Base-by-base conservation (phyloP, 441 rosid species). In the Isatis lusitanica region DNA sequence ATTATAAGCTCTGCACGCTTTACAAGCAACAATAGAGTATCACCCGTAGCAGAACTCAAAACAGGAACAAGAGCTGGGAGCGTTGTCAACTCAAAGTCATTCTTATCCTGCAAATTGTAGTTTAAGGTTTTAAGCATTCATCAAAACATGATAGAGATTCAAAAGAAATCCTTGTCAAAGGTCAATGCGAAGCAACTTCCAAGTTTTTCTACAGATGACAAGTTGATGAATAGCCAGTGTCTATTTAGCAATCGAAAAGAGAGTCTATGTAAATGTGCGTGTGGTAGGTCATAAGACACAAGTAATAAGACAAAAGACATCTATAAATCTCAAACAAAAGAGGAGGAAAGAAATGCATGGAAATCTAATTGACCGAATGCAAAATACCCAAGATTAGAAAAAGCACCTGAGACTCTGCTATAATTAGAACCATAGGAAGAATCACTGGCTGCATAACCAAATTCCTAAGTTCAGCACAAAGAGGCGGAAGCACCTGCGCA, bases 381-480 rank as follows among this genome's bases (percentile, higher is more conserved):
- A 36, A 67, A 35, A 4, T 38, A 36, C 51, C 24, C 24, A 42
- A 36, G 24, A 65, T 57, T 28, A 47, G 71, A 28, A 74, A 18
- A 30, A 2, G 56, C 33, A 94, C 99, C 97, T 94, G 99, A 77
- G 96, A 90, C 84, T 89, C 94, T 43, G 98, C 97, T 77, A 92
- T 94, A 5, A 89, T 92, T 77, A 94, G 85, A 80, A 94, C 97
- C 99, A 94, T 94, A 36, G 99, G 99, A 46, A 94, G 86, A 75
- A 94, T 90, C 89, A 94, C 70, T 7, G 99, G 93, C 74, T 92
- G 99, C 98, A 94, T 90, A 42, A 92, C 99, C 85, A 88, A 63
- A 84, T 94, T 94, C 81, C 99, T 87, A 74, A 94, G 96, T 82
- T 94, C 99, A 42, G 94, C 97, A 85, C 97, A 94, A 50, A 94